Evolutionary conservation across 345 rosid genomes (phyloP).

Genomic region (Heritiera fomes): DNA sequence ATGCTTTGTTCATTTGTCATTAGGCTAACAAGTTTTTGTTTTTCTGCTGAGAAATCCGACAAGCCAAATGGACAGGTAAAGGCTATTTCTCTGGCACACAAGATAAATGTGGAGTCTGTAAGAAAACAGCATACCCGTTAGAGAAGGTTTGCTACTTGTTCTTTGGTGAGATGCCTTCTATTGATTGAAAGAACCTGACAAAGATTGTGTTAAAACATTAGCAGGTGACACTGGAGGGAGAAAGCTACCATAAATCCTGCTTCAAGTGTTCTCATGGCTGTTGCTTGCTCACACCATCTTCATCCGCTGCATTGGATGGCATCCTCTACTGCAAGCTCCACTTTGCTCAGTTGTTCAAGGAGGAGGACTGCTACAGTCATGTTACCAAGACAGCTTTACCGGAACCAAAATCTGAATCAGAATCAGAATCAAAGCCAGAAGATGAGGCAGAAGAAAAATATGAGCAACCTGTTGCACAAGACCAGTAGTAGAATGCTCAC

Average conservation of each 20-base stretch:
- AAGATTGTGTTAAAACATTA: constrained; percentile 7
- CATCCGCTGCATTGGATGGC: constrained; percentile 79
- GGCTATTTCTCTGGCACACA: constrained; percentile 80
- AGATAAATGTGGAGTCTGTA: constrained; percentile 73
- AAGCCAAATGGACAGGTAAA: constrained; percentile 46
- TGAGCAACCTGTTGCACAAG: neutral
- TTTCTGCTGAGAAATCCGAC: constrained; percentile 19
- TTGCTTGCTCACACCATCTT: constrained; percentile 66
- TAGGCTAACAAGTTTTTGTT: neutral
- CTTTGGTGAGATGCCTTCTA: too few relatives aligned
- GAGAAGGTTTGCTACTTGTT: constrained; percentile 56
- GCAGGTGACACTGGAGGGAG: constrained; percentile 85
- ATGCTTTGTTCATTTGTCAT: neutral
- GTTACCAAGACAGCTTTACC: neutral
- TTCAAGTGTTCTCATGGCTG: constrained; percentile 87
- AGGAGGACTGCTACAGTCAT: constrained; percentile 41
- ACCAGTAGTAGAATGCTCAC: neutral
- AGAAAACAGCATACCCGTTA: constrained; percentile 77
- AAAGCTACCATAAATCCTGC: constrained; percentile 84
- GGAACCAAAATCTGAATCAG: neutral
- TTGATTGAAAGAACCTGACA: neutral
- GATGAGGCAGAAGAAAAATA: neutral
- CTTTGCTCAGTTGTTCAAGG: constrained; percentile 82
- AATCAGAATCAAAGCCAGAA: constrained; percentile 1
- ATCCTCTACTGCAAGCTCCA: constrained; percentile 84